Evolutionary conservation across 768 basidiomycete species (phyloP).

Genomic region (Boletus speciosus): DNA sequence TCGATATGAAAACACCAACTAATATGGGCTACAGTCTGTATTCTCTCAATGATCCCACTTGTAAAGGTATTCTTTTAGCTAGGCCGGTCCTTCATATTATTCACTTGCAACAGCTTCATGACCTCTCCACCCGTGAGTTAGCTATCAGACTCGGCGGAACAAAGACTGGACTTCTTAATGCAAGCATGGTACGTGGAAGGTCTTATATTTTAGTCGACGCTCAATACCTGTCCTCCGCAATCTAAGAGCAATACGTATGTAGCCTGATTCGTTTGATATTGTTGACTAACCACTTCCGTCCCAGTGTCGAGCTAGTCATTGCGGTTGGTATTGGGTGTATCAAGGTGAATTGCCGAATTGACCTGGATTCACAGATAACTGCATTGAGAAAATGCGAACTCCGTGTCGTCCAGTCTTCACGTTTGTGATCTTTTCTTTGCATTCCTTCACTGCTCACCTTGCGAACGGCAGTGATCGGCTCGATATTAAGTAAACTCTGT

Average conservation of each 20-base stretch:
- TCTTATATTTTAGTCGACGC: not conserved
- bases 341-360: not conserved
- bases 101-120: slow-evolving; percentile 55
- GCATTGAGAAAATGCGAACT: slow-evolving; percentile 81
- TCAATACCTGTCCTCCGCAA: slow-evolving; percentile 6
- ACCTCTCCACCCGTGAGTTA: slow-evolving; percentile 70
- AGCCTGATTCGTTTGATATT: not conserved
- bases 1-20: not conserved
- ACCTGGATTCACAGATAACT: slow-evolving; percentile 45
- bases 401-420: slow-evolving; percentile 73
- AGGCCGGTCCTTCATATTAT: not conserved
- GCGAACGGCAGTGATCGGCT: slow-evolving; percentile 61
- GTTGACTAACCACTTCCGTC: not conserved
- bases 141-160: slow-evolving; percentile 73
- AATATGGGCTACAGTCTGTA: slow-evolving; percentile 44
- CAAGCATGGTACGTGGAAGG: slow-evolving; percentile 57
- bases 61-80: slow-evolving; percentile 51
- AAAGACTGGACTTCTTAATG: slow-evolving; percentile 76
- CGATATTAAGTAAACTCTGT: slow-evolving; percentile 78
- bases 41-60: slow-evolving; percentile 71
- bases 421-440: slow-evolving; percentile 38
- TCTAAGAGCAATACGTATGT: slow-evolving; percentile 65
- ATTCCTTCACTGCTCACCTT: slow-evolving; percentile 5
- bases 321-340: slow-evolving; percentile 48
- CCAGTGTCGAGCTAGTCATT: slow-evolving; percentile 61